Base-by-base conservation (phyloP, 2,329 filamentous ascomycete species). In the Rhinocladiella mackenziei region DNA sequence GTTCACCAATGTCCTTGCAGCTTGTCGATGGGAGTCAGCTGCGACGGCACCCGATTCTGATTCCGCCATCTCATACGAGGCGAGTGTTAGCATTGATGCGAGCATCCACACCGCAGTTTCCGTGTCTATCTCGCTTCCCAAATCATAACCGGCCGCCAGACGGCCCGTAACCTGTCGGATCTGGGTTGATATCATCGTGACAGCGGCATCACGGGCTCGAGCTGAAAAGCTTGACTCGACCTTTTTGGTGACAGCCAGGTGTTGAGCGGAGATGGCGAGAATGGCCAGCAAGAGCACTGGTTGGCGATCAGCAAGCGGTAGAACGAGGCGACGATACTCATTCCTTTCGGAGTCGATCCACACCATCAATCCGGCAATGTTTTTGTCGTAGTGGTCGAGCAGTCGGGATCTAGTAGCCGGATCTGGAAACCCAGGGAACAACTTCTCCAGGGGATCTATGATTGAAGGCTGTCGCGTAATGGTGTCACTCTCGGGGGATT, bases 371-470 rank as follows among this genome's bases (percentile, higher is more conserved):
- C 50, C 50, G 10, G 50, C 50, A 28, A 52, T 52, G 25, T 52
- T 45, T 26, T 41, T 43, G 29, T 52, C 50, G 39, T 52, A 52
- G 22, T 52, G 45, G 4, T 97, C 64, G 85, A 78, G 15, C 70
- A 73, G 63, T 96, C 91, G 61, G 89, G 95, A 42, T 80, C 78
- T 2, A 83, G 81, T 31, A 96, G 75, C 60, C 78, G 81, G 56
- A 79, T 73, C 63, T 96, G 74, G 69, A 96, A 97, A 40, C 4
- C 32, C 50, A 3, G 50, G 50, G 19, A 52, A 48, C 11, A 41
- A 14, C 30, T 23, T 39, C 13, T 48, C 45, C 8, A 52, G 28
- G 5, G 45, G 45, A 30, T 45, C 49, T 22, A 35, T 19, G 18
- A 37, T 11, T 9, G 42, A 39, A 9, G 29, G 9, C n/a, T 37